Base-by-base conservation (phyloP, 2,329 filamentous ascomycete species). In the Grosmannia huntii region DNA sequence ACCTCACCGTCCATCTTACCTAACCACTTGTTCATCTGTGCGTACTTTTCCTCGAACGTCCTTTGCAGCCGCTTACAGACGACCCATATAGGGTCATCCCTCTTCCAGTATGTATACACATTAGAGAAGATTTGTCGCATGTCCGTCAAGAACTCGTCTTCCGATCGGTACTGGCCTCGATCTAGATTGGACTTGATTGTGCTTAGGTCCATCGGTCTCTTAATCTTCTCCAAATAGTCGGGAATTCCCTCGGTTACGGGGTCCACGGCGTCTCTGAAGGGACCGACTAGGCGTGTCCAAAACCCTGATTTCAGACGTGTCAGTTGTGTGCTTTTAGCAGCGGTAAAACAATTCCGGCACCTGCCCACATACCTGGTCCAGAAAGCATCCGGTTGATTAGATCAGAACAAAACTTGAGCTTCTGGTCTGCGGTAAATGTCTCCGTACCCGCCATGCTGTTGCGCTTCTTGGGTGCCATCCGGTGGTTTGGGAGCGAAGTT, bases 201-300 rank as follows among this genome's bases (percentile, higher is more conserved):
- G 51, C 69, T 72, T 3, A 85, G 75, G 63, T 84, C 81, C 81
- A 85, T 85, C 0, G 82, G 82, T 54, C 71, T 74, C 68, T 78
- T 80, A 59, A 85, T 71, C 65, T 83, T 82, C 12, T 80, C 75
- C 25, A 82, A 70, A 68, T 85, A 85, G 65, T 84, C 81, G 2
- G 81, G 81, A 2, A 84, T 79, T 21, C 77, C 77, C 62, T 85
- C 80, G 44, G 70, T 41, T 19, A 60, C 65, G 0, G 82, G 81
- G 59, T 82, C 75, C 7, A 85, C 82, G 0, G 82, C 77, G 27
- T 84, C 76, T 51, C 76, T 77, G 68, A 85, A 85, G 0, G 81
- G 80, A 0, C 80, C 80, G 3, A 85, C 81, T 0, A 84, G 73
- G n/a, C 82, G 78, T 0, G 82, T 85, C 82, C 82, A 85, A 67